Conservation (phyloP, 352 stramenopile genomes). For the Phytophthora quininea region DNA sequence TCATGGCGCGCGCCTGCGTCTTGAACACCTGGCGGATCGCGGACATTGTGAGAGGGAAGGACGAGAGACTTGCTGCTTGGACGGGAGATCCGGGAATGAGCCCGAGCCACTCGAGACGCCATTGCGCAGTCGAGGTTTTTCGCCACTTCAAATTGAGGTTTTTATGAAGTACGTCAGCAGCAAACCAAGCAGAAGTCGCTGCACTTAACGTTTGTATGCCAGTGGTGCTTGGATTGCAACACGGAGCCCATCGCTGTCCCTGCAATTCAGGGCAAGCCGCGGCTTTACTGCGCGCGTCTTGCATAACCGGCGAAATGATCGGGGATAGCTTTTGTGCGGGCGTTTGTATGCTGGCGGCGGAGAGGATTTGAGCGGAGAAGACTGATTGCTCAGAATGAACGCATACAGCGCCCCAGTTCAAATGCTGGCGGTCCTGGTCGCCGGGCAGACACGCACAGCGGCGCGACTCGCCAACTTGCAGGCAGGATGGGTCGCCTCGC, state of each 20-base stretch:
- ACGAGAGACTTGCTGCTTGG: constrained; percentile 33
- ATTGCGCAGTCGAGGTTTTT: constrained; percentile 5
- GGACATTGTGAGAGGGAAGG: constrained; percentile 35
- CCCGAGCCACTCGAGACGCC: constrained; percentile 11
- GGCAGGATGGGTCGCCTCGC: constrained; percentile 13
- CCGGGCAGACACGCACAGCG: neutral
- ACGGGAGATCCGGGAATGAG: constrained; percentile 58
- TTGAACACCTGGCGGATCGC: constrained; percentile 51
- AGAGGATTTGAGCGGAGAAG: constrained; percentile 19
- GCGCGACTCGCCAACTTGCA: constrained; percentile 8
- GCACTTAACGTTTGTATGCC: neutral
- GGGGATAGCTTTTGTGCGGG: neutral
- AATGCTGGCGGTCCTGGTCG: constrained; percentile 19
- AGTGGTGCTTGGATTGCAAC: constrained; percentile 2
- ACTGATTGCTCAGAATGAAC: constrained; percentile 18
- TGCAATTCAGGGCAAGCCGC: neutral
- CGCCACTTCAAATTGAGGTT: neutral
- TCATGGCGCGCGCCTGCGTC: constrained; percentile 67
- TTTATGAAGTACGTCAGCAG: neutral
- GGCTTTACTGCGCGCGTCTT: neutral
- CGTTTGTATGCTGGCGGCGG: neutral
- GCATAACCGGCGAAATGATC: constrained; percentile 19
- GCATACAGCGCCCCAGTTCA: constrained; percentile 19
- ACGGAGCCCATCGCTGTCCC: neutral
- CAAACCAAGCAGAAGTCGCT: neutral